Conservation (phyloP, 1,284 basidiomycete genomes). For the Ustilago lituana region DNA sequence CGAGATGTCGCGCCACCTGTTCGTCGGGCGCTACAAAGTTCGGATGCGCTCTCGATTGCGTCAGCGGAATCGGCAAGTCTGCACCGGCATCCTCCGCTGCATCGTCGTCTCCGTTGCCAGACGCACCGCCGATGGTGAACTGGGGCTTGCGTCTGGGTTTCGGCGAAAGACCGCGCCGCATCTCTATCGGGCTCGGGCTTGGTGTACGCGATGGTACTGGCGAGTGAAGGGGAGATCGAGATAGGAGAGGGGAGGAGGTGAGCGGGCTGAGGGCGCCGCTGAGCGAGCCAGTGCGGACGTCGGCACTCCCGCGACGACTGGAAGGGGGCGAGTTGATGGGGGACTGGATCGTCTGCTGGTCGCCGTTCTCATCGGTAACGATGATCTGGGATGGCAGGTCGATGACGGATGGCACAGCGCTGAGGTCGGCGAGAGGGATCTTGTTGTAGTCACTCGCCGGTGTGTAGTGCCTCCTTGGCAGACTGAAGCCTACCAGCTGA, state of each 20-base stretch:
- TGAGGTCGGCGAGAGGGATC: constrained; percentile 44
- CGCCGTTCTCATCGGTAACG: constrained; percentile 38
- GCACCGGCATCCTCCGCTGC: not conserved
- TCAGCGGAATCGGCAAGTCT: constrained; percentile 37
- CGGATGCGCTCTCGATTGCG: constrained; percentile 28
- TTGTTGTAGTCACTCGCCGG: constrained; percentile 53
- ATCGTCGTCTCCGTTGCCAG: constrained; percentile 11
- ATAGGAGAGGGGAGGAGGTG: constrained; percentile 1
- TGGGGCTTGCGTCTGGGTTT: constrained; percentile 21
- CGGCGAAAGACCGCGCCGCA: constrained; percentile 3
- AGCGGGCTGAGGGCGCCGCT: constrained; percentile 5
- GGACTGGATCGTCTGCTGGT: constrained; percentile 32
- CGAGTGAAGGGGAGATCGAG: constrained; percentile 16
- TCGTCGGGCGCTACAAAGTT: constrained; percentile 37
- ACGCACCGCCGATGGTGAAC: constrained; percentile 37
- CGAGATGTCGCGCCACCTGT: constrained; percentile 15
- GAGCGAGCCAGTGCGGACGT: not conserved
- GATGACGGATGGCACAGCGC: constrained; percentile 42
- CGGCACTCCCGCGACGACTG: constrained; percentile 14
- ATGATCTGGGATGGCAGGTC: constrained; percentile 47
- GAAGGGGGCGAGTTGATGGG: constrained; percentile 9
- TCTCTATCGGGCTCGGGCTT: constrained; percentile 30
- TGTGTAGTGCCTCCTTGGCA: constrained; percentile 58
- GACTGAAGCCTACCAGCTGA: constrained; percentile 50
- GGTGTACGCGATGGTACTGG: constrained; percentile 33